These are phyloP conservation scores for Stephania yunnanensis DNA, from an alignment of 164 flowering plant genomes.

Conservation along the genomic window DNA sequence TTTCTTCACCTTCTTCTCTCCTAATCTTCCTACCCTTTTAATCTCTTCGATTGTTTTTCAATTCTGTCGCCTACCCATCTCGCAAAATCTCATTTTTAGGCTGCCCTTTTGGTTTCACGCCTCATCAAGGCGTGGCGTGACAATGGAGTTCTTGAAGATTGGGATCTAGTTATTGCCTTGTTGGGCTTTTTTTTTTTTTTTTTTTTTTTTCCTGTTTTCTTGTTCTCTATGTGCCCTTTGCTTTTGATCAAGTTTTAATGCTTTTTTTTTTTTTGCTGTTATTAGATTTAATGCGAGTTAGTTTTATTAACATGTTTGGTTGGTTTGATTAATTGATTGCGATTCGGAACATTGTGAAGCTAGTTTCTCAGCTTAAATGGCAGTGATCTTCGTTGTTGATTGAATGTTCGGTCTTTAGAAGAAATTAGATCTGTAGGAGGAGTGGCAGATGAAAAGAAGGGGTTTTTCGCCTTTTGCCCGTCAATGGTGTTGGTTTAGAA, in stretches of 20 bases:
- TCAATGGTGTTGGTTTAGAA: too few species aligned
- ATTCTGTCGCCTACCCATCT: background rate
- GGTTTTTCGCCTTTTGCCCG: background rate
- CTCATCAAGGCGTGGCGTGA: background rate
- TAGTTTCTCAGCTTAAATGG: background rate
- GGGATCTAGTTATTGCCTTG: background rate
- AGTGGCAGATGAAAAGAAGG: background rate
- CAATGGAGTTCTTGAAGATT: background rate
- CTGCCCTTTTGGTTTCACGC: background rate
- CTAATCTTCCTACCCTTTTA: slow-evolving; percentile 1
- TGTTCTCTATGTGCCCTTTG: background rate
- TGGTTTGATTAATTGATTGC: too few species aligned
- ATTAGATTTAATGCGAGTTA: too few species aligned
- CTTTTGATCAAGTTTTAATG: background rate
- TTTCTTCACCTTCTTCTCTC: slow-evolving; percentile 11
- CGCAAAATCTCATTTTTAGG: background rate
- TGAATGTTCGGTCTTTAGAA: background rate
- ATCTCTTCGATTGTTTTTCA: background rate
- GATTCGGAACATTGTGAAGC: background rate
- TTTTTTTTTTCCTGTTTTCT: too few species aligned
- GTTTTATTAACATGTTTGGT: too few species aligned
- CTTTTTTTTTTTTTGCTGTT: background rate
- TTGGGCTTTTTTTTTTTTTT: background rate
- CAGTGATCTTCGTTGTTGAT: background rate
- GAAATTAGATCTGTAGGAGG: background rate